Percentiles rank a stretch among this genome's conserved stretches.
Conservation (phyloP, 2,329 filamentous ascomycete genomes). For the Nemania diffusa region DNA sequence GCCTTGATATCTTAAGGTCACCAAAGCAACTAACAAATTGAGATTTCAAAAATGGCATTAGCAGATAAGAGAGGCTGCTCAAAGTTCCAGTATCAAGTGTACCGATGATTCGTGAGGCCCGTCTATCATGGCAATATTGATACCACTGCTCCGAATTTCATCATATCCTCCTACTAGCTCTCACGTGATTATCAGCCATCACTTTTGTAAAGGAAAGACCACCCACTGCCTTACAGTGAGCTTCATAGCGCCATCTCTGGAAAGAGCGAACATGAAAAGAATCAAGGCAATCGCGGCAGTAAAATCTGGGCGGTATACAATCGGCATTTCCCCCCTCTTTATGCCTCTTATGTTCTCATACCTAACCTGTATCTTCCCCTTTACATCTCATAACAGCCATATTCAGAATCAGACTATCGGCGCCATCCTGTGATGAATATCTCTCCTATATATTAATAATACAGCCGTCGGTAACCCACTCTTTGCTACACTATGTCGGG, state of each 20-base stretch:
- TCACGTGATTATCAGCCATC: conserved; percentile 21
- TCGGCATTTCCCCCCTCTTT: background rate
- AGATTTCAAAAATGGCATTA: background rate
- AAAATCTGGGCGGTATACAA: background rate
- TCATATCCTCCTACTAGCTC: background rate
- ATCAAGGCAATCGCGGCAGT: background rate
- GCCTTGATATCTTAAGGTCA: background rate
- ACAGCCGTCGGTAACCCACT: background rate
- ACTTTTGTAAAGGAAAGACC: conserved; percentile 10
- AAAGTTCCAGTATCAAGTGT: background rate
- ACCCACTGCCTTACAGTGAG: background rate
- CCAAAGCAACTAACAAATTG: background rate
- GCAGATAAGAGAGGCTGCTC: background rate
- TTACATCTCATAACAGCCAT: background rate
- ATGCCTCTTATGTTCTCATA: background rate
- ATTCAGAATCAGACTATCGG: background rate
- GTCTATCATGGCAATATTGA: no score
- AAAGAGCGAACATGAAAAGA: conserved; percentile 13
- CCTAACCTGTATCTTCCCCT: background rate
- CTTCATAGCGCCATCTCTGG: background rate
- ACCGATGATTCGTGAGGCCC: background rate
- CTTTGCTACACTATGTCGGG: conserved; percentile 39
- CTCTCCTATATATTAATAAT: background rate
- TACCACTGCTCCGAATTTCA: background rate
- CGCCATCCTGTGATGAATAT: background rate